phyloP scores from a whole-genome alignment of 495 filamentous ascomycete species.

The Lichenothelia convexa region DNA sequence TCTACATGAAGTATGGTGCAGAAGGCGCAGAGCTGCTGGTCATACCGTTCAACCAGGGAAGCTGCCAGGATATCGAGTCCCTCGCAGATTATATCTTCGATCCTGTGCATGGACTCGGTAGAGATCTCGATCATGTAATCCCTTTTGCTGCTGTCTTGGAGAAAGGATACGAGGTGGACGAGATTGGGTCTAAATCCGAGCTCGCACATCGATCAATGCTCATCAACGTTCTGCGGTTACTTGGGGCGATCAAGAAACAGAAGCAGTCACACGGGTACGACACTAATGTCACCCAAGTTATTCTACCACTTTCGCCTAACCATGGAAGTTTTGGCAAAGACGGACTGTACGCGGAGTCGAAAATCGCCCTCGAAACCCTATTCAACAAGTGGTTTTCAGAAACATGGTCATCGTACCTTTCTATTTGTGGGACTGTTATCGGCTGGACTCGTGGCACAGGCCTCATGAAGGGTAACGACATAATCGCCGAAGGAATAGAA shows the following conservation, averaged over 20 bases:
- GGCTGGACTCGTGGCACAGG: conserved; percentile 98
- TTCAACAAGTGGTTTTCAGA: conserved; percentile 99
- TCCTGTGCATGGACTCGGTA: conserved; percentile 86
- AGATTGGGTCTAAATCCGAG: conserved; percentile 94
- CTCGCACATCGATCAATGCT: conserved; percentile 98
- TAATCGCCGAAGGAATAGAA: conserved; percentile 92
- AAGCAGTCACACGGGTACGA: conserved; percentile 76
- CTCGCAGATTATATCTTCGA: conserved; percentile 93
- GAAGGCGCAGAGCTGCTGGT: conserved; percentile 93
- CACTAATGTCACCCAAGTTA: conserved; percentile 89
- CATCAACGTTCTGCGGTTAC: conserved; percentile 82
- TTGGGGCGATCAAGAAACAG: conserved; percentile 78
- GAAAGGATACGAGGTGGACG: conserved; percentile 93
- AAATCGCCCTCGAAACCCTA: conserved; percentile 86
- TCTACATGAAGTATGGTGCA: conserved; percentile 87
- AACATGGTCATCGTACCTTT: conserved; percentile 93
- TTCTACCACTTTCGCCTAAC: conserved; percentile 90
- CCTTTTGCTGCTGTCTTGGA: conserved; percentile 96
- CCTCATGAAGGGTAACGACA: conserved; percentile 95
- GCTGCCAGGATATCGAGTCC: conserved; percentile 89
- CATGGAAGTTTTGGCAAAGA: conserved; percentile 98
- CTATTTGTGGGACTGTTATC: conserved; percentile 95
- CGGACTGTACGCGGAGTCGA: conserved; percentile 97
- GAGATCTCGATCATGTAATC: conserved; percentile 92
- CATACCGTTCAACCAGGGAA: conserved; percentile 97